Evolutionary conservation across 2,329 filamentous ascomycete genomes (phyloP), one percentile per base, ranked within the genome.

Genomic region (Cercospora sesami): DNA sequence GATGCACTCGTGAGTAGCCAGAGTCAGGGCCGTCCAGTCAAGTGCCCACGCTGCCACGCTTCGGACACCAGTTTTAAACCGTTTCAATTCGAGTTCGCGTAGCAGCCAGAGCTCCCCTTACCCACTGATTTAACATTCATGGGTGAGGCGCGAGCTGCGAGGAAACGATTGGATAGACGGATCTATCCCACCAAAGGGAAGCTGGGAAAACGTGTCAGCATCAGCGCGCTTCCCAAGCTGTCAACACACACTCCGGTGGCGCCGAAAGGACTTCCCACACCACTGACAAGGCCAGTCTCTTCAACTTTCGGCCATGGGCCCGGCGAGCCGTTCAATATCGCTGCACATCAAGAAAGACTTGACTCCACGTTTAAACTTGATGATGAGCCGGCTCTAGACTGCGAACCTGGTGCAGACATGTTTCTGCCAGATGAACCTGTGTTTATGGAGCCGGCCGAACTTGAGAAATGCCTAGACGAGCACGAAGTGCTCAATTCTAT

Each of bases 11-110:
- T 92, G 80, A 87, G 86, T 73, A 91, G 93, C 78, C 90, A 93
- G 78, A 89, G 77, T 33, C 77, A 90, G 61, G 90, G 91, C 12
- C 82, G 90, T 69, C 87, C 90, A 75, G 91, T 80, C 53, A 79
- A 91, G 78, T 95, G 92, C 81, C 91, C 92, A 67, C 86, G 89
- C 72, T 95, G 92, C 60, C 90, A 89, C 65, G 92, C 90, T 45
- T 90, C 94, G 70, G 91, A 91, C 64, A 90, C 90, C 63, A 87
- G 89, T 69, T 94, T 93, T 81, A 94, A 94, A 81, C 91, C 91
- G 51, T 94, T 95, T 80, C 91, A 94, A 80, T 84, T 95, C 77
- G 91, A 94, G 76, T 90, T 95, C 70, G 85, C 90, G 83, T 92
- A 82, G 88, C 48, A 53, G 48, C 57, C 31, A 65, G 62, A 62